These are phyloP conservation scores for Coriolopsis trogii DNA, from an alignment of 1,284 basidiomycete species.

Conservation along the genomic window DNA sequence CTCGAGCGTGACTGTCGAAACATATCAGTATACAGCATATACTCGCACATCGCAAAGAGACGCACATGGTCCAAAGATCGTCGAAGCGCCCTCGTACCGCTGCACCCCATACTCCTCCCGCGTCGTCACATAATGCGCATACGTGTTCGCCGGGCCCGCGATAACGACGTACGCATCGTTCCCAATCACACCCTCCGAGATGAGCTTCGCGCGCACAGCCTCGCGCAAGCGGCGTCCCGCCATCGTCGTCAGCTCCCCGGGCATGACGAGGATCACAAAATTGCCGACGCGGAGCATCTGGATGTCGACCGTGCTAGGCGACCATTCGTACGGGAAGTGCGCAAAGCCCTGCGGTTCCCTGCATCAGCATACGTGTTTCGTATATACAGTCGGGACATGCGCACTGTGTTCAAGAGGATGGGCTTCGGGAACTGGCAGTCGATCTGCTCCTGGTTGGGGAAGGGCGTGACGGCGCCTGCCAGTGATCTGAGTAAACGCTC, in stretches of 20 bases:
- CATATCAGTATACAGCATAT: slow-evolving; percentile 2
- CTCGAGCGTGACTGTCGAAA: slow-evolving; percentile 75
- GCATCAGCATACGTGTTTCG: neutral
- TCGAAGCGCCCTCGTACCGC: slow-evolving; percentile 83
- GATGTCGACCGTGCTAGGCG: slow-evolving; percentile 74
- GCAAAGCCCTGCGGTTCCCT: slow-evolving; percentile 56
- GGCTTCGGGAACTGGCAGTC: slow-evolving; percentile 84
- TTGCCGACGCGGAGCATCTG: slow-evolving; percentile 83
- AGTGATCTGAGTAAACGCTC: slow-evolving; percentile 13
- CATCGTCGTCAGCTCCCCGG: slow-evolving; percentile 70
- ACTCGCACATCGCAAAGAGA: slow-evolving; percentile 12
- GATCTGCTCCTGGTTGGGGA: slow-evolving; percentile 60
- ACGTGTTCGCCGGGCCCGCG: slow-evolving; percentile 82
- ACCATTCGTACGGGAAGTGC: slow-evolving; percentile 74
- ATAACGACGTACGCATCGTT: slow-evolving; percentile 73
- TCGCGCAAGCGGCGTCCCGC: slow-evolving; percentile 50
- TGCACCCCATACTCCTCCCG: slow-evolving; percentile 77
- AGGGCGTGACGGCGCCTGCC: slow-evolving; percentile 65
- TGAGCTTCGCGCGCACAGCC: slow-evolving; percentile 65
- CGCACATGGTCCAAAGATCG: slow-evolving; percentile 77
- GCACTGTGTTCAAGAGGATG: slow-evolving; percentile 72
- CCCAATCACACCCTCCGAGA: slow-evolving; percentile 63
- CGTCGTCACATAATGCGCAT: slow-evolving; percentile 77
- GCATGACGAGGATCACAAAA: slow-evolving; percentile 77
- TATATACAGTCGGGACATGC: slow-evolving; percentile 23